Conservation (phyloP, 1,284 basidiomycete genomes). For the Athelia sp. region DNA sequence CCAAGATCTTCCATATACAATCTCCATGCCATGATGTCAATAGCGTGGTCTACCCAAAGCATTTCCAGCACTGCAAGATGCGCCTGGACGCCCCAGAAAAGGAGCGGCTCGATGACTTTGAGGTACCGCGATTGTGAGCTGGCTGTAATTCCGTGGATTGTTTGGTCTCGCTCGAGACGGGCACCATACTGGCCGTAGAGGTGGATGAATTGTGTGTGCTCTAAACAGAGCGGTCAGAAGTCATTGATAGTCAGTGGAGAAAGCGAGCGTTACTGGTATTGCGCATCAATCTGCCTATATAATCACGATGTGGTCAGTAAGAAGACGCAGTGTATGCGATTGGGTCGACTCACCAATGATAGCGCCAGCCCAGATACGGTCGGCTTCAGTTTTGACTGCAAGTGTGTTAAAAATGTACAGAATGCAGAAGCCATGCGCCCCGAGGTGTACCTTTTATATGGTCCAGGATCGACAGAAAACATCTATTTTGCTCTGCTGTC, state of each 20-base stretch:
- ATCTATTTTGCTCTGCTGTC: background rate
- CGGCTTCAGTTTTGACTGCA: background rate
- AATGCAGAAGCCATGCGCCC: background rate
- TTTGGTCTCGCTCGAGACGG: conserved; percentile 27
- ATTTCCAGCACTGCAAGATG: conserved; percentile 29
- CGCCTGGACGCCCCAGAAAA: conserved; percentile 36
- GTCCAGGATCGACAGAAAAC: background rate
- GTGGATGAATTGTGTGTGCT: conserved; percentile 25
- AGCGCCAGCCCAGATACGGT: background rate
- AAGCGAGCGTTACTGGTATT: background rate
- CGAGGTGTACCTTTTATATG: background rate
- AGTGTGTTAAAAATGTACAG: background rate
- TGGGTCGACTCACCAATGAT: background rate
- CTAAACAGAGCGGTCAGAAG: conserved; percentile 8
- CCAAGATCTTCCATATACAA: conserved; percentile 37
- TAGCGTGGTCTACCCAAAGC: conserved; percentile 36
- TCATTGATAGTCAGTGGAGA: background rate
- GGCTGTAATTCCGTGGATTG: conserved; percentile 20
- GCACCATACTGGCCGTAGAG: conserved; percentile 29
- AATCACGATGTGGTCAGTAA: background rate
- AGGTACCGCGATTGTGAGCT: conserved; percentile 20
- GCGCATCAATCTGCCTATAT: background rate
- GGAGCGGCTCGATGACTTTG: conserved; percentile 25
- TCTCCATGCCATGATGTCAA: conserved; percentile 33
- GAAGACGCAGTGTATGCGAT: background rate